These are phyloP conservation scores for Climacium dendroides DNA, from an alignment of 225 moss, liverwort and hornwort genomes.

Conservation along the genomic window DNA sequence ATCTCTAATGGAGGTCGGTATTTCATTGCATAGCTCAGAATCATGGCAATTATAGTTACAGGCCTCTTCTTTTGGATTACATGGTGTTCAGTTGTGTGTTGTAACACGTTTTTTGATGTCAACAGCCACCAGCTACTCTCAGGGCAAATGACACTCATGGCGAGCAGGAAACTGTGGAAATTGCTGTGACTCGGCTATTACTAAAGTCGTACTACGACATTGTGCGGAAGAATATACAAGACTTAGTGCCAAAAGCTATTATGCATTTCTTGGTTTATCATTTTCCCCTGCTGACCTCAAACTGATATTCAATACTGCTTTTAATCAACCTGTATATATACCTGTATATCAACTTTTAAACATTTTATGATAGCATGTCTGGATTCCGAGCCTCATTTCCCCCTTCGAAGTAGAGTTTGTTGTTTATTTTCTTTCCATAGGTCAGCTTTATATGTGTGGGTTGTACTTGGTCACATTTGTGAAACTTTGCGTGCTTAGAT, in stretches of 20 bases:
- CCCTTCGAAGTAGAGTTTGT: background rate
- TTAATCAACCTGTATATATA: background rate
- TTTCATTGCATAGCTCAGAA: background rate
- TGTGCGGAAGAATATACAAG: constrained; percentile 92
- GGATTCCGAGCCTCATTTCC: background rate
- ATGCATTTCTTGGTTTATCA: constrained; percentile 93
- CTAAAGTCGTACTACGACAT: constrained; percentile 97
- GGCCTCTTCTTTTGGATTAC: background rate
- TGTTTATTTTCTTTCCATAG: background rate
- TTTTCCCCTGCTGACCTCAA: background rate
- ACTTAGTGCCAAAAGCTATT: constrained; percentile 94
- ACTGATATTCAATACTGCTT: background rate
- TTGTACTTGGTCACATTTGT: background rate
- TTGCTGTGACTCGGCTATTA: constrained; percentile 83
- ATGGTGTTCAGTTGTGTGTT: background rate
- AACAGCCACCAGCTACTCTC: constrained; percentile 79
- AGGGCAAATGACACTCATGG: constrained; percentile 88
- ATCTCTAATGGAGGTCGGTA: background rate
- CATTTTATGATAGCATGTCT: background rate
- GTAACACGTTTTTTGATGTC: background rate
- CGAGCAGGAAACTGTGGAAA: constrained; percentile 96
- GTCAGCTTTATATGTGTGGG: background rate
- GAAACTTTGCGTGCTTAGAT: background rate
- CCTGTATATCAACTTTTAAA: too few species aligned
- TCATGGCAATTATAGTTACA: background rate